Evolutionary conservation across 352 stramenopile species (phyloP).

Genomic region (Pythium guiyangense): DNA sequence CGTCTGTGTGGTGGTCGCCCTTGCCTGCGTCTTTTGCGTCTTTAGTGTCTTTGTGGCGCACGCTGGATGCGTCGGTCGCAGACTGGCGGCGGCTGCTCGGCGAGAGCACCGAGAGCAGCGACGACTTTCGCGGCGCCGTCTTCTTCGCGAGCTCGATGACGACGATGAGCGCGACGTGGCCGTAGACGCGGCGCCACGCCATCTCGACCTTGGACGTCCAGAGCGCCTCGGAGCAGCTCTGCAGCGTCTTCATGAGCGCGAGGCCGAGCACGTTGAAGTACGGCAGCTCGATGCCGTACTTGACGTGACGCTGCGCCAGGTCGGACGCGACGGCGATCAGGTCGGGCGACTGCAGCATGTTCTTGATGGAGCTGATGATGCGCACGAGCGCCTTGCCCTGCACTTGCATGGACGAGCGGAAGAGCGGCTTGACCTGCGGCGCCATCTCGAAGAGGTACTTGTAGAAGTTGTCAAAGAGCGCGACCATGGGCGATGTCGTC

Average conservation of each 20-base stretch:
- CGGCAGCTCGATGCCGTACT: slow-evolving; percentile 35
- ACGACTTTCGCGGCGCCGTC: slow-evolving; percentile 11
- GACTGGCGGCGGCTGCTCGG: slow-evolving; percentile 5
- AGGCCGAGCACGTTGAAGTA: too few species aligned
- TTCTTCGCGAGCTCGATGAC: too few species aligned
- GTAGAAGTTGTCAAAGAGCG: too few species aligned
- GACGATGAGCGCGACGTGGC: too few species aligned
- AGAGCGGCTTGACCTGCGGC: slow-evolving; percentile 38
- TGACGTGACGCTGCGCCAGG: slow-evolving; percentile 29
- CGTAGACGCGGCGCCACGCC: too few species aligned
- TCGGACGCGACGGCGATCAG: slow-evolving; percentile 20
- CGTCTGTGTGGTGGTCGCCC: background rate
- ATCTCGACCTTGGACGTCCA: too few species aligned
- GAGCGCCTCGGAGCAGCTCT: too few species aligned
- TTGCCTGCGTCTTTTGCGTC: too few species aligned
- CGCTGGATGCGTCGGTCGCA: background rate
- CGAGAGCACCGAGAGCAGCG: background rate
- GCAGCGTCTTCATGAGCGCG: too few species aligned
- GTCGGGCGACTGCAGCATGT: slow-evolving; percentile 27
- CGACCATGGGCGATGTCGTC: too few species aligned
- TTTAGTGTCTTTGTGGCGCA: background rate
- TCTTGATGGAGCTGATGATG: slow-evolving; percentile 34
- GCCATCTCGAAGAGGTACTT: too few species aligned
- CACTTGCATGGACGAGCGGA: slow-evolving; percentile 32
- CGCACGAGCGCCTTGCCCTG: slow-evolving; percentile 36